phyloP scores from a whole-genome alignment of 139 green algal genomes.

The Chlorella sorokiniana region DNA sequence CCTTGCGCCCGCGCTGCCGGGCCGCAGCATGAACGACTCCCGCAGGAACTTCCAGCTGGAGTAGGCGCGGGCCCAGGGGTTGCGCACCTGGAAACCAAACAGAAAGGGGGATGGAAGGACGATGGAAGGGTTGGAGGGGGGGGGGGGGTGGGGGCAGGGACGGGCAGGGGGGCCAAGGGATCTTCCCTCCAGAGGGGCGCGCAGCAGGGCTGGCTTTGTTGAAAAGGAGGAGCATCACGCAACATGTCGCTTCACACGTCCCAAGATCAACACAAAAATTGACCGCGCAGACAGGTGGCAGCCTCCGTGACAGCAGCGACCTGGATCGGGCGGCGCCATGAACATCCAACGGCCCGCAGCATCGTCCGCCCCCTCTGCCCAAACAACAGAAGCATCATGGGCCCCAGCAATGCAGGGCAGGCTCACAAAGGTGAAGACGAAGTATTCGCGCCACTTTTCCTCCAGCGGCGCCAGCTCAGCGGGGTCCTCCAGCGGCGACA shows the following conservation, averaged over 20 bases:
- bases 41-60: conserved; percentile 29
- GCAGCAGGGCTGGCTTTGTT: too few species aligned
- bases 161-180: too few species aligned
- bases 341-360: too few species aligned
- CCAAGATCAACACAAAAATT: too few species aligned
- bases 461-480: conserved; percentile 12
- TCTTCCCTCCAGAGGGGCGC: too few species aligned
- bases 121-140: neutral
- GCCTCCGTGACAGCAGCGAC: too few species aligned
- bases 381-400: neutral
- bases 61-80: conserved; percentile 19
- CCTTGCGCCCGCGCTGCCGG: neutral
- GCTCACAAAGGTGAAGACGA: conserved; percentile 31
- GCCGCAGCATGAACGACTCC: conserved; percentile 8
- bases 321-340: too few species aligned
- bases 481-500: conserved; percentile 3
- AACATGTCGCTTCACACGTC: neutral
- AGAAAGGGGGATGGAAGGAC: neutral
- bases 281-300: too few species aligned
- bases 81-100: neutral
- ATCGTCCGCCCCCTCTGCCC: too few species aligned
- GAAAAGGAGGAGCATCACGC: neutral
- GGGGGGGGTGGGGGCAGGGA: neutral
- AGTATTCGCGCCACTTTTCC: conserved; percentile 18
- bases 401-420: neutral